Evolutionary conservation across 106 monocot species (phyloP).

Genomic region (Acorus calamus): DNA sequence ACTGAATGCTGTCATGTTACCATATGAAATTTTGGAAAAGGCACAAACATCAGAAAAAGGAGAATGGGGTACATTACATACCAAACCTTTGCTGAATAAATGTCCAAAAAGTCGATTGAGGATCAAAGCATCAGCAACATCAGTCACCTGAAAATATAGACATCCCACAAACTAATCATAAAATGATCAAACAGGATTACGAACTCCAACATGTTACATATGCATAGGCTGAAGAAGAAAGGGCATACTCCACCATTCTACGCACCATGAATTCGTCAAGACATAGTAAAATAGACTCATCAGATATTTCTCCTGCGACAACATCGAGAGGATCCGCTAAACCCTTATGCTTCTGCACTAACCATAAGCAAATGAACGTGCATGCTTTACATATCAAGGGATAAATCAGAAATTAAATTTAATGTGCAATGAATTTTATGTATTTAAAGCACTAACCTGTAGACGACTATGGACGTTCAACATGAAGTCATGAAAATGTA

Average conservation of each 20-base stretch:
- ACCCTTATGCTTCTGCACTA: conserved; percentile 83
- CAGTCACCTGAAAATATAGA: conserved; percentile 56
- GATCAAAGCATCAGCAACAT: conserved; percentile 99
- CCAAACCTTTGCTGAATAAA: conserved; percentile 91
- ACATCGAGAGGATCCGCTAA: conserved; percentile 94
- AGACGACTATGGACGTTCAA: conserved; percentile 87
- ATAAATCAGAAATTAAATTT: too few species aligned
- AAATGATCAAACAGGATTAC: background rate
- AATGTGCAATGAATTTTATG: too few species aligned
- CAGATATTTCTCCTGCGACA: conserved; percentile 92
- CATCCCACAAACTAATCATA: background rate
- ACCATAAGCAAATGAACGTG: background rate
- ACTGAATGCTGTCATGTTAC: too few species aligned
- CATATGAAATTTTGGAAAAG: too few species aligned
- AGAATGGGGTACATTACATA: conserved; percentile 27
- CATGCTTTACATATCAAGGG: too few species aligned
- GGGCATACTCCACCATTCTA: conserved; percentile 22
- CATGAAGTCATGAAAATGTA: conserved; percentile 99
- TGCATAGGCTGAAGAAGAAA: conserved; percentile 1
- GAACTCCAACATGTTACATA: too few species aligned
- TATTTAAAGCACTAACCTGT: conserved; percentile 39
- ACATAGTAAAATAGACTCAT: conserved; percentile 91
- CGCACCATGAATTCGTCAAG: conserved; percentile 99
- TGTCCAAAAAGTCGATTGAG: conserved; percentile 87
- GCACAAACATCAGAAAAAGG: background rate